Conservation (phyloP, 106 monocot species). For the Alisma plantagoaquatica region DNA sequence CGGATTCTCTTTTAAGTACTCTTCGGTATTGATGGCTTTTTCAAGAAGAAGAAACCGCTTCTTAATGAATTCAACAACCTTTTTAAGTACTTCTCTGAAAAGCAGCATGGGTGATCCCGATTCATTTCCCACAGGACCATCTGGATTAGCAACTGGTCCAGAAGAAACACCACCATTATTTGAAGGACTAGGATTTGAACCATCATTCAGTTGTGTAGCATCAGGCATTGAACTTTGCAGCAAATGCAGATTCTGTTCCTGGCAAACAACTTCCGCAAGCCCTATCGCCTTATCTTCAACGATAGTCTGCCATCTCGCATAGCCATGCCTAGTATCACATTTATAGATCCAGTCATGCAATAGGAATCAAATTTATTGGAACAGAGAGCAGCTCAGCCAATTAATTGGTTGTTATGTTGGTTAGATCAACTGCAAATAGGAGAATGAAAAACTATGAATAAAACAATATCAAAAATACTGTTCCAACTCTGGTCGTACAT, state of each 20-base stretch:
- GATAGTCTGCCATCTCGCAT: constrained; percentile 89
- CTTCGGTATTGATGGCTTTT: constrained; percentile 65
- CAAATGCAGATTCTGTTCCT: constrained; percentile 69
- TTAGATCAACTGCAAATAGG: too few relatives aligned
- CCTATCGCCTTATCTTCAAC: constrained; percentile 84
- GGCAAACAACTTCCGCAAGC: constrained; percentile 58
- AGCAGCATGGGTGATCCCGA: constrained; percentile 10
- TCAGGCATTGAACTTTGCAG: constrained; percentile 23
- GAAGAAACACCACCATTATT: constrained; percentile 24
- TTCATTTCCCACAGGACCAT: constrained; percentile 7
- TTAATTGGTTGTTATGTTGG: too few relatives aligned
- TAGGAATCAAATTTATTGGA: too few relatives aligned
- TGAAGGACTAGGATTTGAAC: constrained; percentile 15
- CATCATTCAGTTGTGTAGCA: constrained; percentile 22
- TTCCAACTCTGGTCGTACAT: too few relatives aligned
- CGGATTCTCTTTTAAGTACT: constrained; percentile 24
- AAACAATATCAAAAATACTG: too few relatives aligned
- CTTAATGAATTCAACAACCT: constrained; percentile 76
- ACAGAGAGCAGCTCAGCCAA: too few relatives aligned
- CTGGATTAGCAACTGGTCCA: too few relatives aligned
- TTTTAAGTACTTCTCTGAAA: constrained; percentile 42
- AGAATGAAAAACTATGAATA: too few relatives aligned
- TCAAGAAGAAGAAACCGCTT: constrained; percentile 88
- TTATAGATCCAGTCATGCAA: neutral
- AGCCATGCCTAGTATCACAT: constrained; percentile 55